Conservation (phyloP, 495 filamentous ascomycete genomes). For the Massariosphaeria phaeospora region DNA sequence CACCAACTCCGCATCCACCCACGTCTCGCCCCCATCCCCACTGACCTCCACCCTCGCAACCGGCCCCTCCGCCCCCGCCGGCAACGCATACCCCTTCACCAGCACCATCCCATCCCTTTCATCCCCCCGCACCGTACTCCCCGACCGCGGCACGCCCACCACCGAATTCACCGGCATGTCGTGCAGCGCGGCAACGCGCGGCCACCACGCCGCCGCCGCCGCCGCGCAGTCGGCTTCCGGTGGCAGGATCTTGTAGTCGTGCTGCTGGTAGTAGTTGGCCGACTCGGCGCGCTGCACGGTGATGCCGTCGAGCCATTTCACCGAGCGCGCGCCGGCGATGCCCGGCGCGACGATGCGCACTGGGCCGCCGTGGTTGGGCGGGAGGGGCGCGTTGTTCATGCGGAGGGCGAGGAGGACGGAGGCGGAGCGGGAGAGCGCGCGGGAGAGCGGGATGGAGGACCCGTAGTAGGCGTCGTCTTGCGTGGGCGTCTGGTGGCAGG, state of each 20-base stretch:
- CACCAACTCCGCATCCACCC: conserved; percentile 47
- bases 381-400: conserved; percentile 40
- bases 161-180: conserved; percentile 48
- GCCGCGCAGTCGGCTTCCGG: conserved; percentile 36
- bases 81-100: conserved; percentile 55
- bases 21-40: conserved; percentile 47
- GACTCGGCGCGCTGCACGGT: conserved; percentile 35
- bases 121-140: conserved; percentile 39
- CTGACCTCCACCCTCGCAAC: conserved; percentile 52
- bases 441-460: conserved; percentile 47
- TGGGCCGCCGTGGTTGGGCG: conserved; percentile 38
- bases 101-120: conserved; percentile 43
- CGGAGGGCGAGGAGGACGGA: conserved; percentile 53
- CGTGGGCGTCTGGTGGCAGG: conserved; percentile 47
- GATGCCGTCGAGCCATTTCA: conserved; percentile 41
- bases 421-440: conserved; percentile 46
- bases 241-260: conserved; percentile 43
- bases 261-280: conserved; percentile 39
- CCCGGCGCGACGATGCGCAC: conserved; percentile 41
- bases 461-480: conserved; percentile 57
- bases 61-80: conserved; percentile 50
- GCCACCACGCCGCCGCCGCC: conserved; percentile 47
- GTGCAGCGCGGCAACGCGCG: conserved; percentile 33
- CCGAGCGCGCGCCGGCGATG: conserved; percentile 37
- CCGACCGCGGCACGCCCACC: conserved; percentile 47